Percentiles rank a stretch among this genome's conserved stretches.
These are phyloP conservation scores for Onygena corvina DNA, from an alignment of 2,329 filamentous ascomycete genomes.

Conservation along the genomic window DNA sequence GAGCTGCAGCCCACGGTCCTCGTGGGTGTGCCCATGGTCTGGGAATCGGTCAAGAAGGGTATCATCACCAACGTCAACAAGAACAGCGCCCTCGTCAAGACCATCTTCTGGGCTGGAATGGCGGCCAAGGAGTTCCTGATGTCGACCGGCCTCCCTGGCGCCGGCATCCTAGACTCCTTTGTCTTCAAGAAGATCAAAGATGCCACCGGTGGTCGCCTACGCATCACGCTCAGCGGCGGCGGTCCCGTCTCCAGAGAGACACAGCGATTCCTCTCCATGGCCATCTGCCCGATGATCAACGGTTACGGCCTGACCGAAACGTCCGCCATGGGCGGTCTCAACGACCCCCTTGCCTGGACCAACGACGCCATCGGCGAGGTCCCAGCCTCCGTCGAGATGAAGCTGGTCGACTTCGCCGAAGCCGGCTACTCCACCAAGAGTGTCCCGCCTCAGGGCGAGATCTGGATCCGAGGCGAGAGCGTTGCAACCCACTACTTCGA, in stretches of 20 bases:
- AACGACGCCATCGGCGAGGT: conserved; percentile 53
- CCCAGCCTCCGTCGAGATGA: conserved; percentile 57
- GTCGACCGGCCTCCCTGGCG: conserved; percentile 40
- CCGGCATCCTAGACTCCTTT: conserved; percentile 60
- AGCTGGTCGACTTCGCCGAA: conserved; percentile 76
- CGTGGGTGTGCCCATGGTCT: conserved; percentile 89
- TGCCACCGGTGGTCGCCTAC: conserved; percentile 74
- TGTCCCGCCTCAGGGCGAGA: conserved; percentile 82
- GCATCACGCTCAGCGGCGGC: conserved; percentile 88
- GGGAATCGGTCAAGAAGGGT: conserved; percentile 95
- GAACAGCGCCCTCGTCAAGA: conserved; percentile 56
- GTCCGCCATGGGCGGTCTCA: conserved; percentile 47
- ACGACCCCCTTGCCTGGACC: conserved; percentile 66
- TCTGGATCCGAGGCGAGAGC: conserved; percentile 65
- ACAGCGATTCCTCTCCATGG: conserved; percentile 78
- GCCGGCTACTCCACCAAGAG: conserved; percentile 85
- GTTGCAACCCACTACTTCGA: conserved; percentile 82
- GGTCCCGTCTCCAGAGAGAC: conserved; percentile 82
- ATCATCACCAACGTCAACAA: conserved; percentile 67
- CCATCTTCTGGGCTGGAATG: conserved; percentile 64
- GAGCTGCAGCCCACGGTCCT: conserved; percentile 82
- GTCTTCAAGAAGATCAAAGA: conserved; percentile 89
- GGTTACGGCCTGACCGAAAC: conserved; percentile 96
- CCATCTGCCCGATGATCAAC: conserved; percentile 83
- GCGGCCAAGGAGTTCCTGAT: conserved; percentile 51